These are phyloP conservation scores for Tylopilus subfusipes DNA, from an alignment of 768 basidiomycete genomes.

Conservation along the genomic window DNA sequence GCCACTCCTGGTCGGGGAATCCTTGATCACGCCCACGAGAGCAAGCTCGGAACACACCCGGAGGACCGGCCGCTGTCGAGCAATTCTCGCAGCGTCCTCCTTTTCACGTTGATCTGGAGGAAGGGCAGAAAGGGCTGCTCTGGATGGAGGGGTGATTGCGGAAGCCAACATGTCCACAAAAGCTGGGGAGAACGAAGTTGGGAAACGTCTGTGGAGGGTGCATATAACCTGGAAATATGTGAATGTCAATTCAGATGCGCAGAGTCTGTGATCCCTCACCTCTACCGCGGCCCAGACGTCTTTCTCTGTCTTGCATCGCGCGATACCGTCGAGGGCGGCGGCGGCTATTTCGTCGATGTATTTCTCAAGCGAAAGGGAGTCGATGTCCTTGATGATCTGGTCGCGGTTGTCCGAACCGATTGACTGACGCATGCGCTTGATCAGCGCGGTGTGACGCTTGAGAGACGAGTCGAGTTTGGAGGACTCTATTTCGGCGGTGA, in stretches of 20 bases:
- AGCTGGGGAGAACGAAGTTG: constrained; percentile 70
- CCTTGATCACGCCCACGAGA: constrained; percentile 77
- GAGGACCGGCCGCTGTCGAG: constrained; percentile 80
- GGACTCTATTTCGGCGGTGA: constrained; percentile 44
- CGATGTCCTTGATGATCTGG: constrained; percentile 89
- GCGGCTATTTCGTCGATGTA: constrained; percentile 93
- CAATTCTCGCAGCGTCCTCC: constrained; percentile 77
- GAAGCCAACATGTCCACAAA: constrained; percentile 58
- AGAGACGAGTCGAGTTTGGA: constrained; percentile 89
- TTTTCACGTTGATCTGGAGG: constrained; percentile 84
- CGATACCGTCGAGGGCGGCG: constrained; percentile 81
- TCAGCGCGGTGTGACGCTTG: constrained; percentile 92
- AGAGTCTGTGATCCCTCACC: constrained; percentile 42
- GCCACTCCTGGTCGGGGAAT: constrained; percentile 65
- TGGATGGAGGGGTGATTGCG: constrained; percentile 57
- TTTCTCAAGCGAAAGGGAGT: constrained; percentile 86
- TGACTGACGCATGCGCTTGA: constrained; percentile 88
- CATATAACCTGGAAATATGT: constrained; percentile 67
- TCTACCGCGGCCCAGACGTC: constrained; percentile 92
- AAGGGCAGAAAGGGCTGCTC: constrained; percentile 52
- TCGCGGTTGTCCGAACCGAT: constrained; percentile 79
- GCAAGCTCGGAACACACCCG: constrained; percentile 89
- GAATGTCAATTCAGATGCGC: not conserved
- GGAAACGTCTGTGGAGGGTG: constrained; percentile 83
- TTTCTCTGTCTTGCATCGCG: constrained; percentile 86